Conservation (phyloP, 2,329 filamentous ascomycete genomes). For the Hypoxylon sp. region DNA sequence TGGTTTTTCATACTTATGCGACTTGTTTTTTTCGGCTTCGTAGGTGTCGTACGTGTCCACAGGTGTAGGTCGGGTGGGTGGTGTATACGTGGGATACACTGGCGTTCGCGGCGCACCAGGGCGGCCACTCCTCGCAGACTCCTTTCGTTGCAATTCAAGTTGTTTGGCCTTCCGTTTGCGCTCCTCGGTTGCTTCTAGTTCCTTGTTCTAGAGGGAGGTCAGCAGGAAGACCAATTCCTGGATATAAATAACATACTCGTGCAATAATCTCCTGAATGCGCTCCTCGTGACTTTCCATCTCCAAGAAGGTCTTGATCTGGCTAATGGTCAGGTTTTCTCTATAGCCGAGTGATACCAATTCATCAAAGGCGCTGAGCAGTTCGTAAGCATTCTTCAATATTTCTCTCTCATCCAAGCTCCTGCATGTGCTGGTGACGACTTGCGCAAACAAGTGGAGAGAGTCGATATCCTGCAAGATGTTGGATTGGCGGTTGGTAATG, state of each 20-base stretch:
- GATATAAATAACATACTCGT: slow-evolving; percentile 69
- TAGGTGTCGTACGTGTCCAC: slow-evolving; percentile 93
- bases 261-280: slow-evolving; percentile 98
- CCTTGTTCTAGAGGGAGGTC: slow-evolving; percentile 83
- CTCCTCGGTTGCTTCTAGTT: slow-evolving; percentile 97
- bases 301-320: slow-evolving; percentile 99
- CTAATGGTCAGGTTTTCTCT: slow-evolving; percentile 94
- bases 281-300: slow-evolving; percentile 99
- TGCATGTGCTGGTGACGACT: slow-evolving; percentile 96
- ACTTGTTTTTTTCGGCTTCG: slow-evolving; percentile 97
- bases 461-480: slow-evolving; percentile 99
- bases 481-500: slow-evolving; percentile 99
- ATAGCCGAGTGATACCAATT: slow-evolving; percentile 95
- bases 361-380: slow-evolving; percentile 95
- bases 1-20: slow-evolving; percentile 75
- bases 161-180: slow-evolving; percentile 99
- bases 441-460: slow-evolving; percentile 98
- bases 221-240: slow-evolving; percentile 30
- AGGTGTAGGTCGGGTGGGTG: slow-evolving; percentile 79
- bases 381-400: slow-evolving; percentile 97
- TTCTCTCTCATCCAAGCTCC: slow-evolving; percentile 94
- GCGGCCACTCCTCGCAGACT: slow-evolving; percentile 84
- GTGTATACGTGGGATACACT: slow-evolving; percentile 89
- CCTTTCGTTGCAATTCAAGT: slow-evolving; percentile 98
- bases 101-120: slow-evolving; percentile 78